Base-by-base conservation (phyloP, 208 protist species). In the Jaenimonas drosophilae region DNA sequence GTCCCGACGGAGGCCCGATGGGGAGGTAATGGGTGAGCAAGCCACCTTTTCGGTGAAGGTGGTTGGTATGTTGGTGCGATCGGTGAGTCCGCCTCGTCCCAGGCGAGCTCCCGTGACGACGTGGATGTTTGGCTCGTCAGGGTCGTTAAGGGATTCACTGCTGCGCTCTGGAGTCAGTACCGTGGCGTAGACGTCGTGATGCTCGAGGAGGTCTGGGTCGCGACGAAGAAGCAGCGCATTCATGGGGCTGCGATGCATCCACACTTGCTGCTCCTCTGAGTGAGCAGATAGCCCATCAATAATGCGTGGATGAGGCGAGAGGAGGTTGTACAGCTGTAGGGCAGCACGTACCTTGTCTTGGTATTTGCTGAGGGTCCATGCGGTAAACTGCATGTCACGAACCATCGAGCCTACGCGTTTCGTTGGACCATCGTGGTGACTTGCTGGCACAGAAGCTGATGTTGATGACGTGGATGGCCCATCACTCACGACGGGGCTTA, bases 241-340 rank as follows among this genome's bases (percentile, higher is more conserved):
- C 30, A 79, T 70, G 0, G 70, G 63, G 30, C 64, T 59, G 23
- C 32, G 37, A 6, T 51, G 31, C 12, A 54, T 52, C 64, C 64
- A 61, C n/a, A 64, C 47, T 17, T 58, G 47, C 31, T 40, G 54
- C 14, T 48, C 48, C n/a, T 52, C 37, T 11, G 9, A 7, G 37
- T 6, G 49, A 31, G 31, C 30, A 2, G 37, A 66, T 11, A 85
- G 54, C 12, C 66, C 54, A 1, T 54, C 36, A 37, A 92, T 54
- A 5, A 92, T 36, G 5, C 84, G 71, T 9, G 84, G 79, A 4
- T 39, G 52, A 3, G 62, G 49, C 4, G 59, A 49, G 47, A 78
- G 85, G 34, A 60, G 66, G 61, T 92, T 92, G 71, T 79, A 92
- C 17, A 87, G 49, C 3, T 59, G 43, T 9, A 92, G 58, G 21